Conservation (phyloP, 495 filamentous ascomycete genomes). For the Hypoxylon subgilvum region DNA sequence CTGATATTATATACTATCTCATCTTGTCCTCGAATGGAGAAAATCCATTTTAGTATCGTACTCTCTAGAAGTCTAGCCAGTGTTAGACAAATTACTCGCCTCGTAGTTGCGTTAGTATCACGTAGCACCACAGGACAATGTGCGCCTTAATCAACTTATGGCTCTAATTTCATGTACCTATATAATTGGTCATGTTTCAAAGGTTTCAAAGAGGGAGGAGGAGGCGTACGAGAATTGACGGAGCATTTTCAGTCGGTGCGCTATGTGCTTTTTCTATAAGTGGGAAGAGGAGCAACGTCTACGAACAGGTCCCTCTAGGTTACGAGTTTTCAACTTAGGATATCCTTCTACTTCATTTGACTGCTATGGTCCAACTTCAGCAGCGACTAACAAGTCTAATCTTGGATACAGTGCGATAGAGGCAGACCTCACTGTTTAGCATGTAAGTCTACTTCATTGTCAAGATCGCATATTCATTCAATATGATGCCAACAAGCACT, state of each 20-base stretch:
- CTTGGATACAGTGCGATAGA: slow-evolving; percentile 57
- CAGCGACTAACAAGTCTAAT: slow-evolving; percentile 25
- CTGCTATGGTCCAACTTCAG: neutral
- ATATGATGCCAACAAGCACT: slow-evolving; percentile 1
- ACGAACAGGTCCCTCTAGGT: neutral
- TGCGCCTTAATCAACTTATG: neutral
- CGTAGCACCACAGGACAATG: slow-evolving; percentile 48
- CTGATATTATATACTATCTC: too few relatives aligned
- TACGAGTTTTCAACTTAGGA: neutral
- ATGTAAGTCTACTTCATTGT: slow-evolving; percentile 52
- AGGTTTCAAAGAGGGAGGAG: neutral
- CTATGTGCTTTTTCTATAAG: neutral
- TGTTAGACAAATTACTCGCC: slow-evolving; percentile 18
- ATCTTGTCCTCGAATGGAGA: too few relatives aligned
- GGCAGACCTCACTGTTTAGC: slow-evolving; percentile 69
- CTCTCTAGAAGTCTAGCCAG: slow-evolving; percentile 24
- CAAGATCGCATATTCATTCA: neutral
- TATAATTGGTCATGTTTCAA: neutral
- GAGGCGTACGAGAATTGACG: neutral
- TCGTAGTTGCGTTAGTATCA: slow-evolving; percentile 38
- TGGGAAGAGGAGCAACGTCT: neutral
- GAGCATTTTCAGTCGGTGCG: neutral
- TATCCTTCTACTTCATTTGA: slow-evolving; percentile 11
- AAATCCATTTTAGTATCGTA: neutral
- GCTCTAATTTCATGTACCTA: neutral